These are phyloP conservation scores for Cantharellus anzutake DNA, from an alignment of 768 basidiomycete genomes.

Conservation along the genomic window DNA sequence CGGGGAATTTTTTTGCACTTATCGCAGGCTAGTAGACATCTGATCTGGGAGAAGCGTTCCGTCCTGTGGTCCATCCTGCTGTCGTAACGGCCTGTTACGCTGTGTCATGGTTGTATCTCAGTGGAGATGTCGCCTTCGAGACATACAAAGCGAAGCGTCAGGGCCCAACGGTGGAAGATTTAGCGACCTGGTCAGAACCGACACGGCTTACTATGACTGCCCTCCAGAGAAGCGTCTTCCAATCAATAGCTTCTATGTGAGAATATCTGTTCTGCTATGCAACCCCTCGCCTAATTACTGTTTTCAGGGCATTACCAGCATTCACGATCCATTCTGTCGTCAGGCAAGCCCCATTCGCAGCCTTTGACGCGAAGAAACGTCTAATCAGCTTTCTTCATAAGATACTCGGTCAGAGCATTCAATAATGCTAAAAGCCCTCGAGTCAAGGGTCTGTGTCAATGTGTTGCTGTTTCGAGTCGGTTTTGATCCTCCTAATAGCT, in stretches of 20 bases:
- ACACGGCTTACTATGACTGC: slow-evolving; percentile 50
- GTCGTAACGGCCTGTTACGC: slow-evolving; percentile 58
- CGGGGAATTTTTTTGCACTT: neutral
- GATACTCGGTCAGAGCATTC: slow-evolving; percentile 48
- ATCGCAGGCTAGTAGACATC: slow-evolving; percentile 32
- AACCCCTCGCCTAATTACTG: neutral
- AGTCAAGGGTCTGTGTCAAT: slow-evolving; percentile 20
- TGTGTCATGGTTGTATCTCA: slow-evolving; percentile 63
- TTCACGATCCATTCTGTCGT: slow-evolving; percentile 76
- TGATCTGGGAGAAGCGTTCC: slow-evolving; percentile 68
- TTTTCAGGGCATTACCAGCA: slow-evolving; percentile 53
- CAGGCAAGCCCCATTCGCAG: slow-evolving; percentile 13
- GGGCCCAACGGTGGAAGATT: slow-evolving; percentile 49
- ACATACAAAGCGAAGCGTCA: slow-evolving; percentile 54
- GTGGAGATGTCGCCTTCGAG: slow-evolving; percentile 62
- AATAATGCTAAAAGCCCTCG: slow-evolving; percentile 34
- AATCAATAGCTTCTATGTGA: slow-evolving; percentile 66
- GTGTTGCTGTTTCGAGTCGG: neutral
- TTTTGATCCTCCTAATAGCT: slow-evolving; percentile 9
- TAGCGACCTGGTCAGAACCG: slow-evolving; percentile 48
- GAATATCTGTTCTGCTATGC: slow-evolving; percentile 12
- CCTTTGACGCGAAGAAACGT: neutral
- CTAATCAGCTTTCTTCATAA: neutral
- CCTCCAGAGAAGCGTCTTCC: slow-evolving; percentile 59
- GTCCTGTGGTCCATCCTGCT: slow-evolving; percentile 55